Evolutionary conservation across 306 rosid genomes (phyloP), one percentile per base, ranked within the genome.

Genomic region (Senna tora): DNA sequence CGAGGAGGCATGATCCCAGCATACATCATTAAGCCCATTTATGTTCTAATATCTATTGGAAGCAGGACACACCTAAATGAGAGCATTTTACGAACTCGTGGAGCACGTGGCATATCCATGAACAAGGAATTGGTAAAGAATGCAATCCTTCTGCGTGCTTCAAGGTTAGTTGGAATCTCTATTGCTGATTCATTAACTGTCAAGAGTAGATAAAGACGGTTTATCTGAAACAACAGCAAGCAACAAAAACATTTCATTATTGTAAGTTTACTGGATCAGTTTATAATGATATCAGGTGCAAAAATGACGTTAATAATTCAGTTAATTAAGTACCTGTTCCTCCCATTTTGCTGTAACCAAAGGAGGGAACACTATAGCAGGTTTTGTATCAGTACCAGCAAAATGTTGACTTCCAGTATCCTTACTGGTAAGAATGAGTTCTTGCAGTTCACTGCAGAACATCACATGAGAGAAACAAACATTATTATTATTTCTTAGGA

Each of bases 31-130:
- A 63, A 25, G 77, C 72, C 59, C 77, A 67, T 41, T 62, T 8
- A 46, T 46, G 4, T 46, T 2, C 19, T 14, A 25, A 56, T 67
- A 69, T 75, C 25, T 54, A 38, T 16, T 33, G 62, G 54, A 62
- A 76, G 42, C 42, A 62, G 59, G 72, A 46, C 80, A 56, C 21
- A 90, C 96, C 99, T 91, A 81, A 94, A 94, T 10, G 99, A 91
- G 58, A 91, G 88, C 99, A 94, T 94, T 83, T 94, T 89, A 67
- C 99, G 95, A 69, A 91, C 99, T 69, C 88, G 80, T 47, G 99
- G 99, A 75, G 99, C 99, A 69, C 91, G 95, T 11, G 99, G 97
- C 97, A 94, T 94, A 45, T 94, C 88, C 99, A 94, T 91, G 86
- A 91, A 94, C 84, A 94, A 73, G 1, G 99, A 94, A 81, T 94